Evolutionary conservation across 805 yeast genomes (phyloP).

Genomic region (Millerozyma miso): DNA sequence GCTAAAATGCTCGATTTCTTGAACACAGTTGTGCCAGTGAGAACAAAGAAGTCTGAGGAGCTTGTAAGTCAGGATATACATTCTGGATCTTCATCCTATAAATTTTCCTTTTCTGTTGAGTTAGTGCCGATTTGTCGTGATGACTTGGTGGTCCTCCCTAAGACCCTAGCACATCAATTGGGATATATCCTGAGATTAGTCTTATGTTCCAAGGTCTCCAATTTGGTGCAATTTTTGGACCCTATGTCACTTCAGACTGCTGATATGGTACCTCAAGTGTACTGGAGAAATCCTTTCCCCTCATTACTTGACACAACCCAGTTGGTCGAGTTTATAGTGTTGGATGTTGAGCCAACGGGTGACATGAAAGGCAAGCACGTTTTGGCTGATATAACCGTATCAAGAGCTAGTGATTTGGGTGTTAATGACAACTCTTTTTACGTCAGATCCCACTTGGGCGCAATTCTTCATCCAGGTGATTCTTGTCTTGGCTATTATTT

Average conservation of each 20-base stretch:
- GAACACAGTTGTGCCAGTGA: conserved; percentile 78
- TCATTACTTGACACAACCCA: conserved; percentile 73
- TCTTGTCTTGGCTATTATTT: conserved; percentile 88
- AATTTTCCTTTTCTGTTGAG: conserved; percentile 89
- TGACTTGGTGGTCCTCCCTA: conserved; percentile 89
- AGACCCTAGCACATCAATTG: conserved; percentile 73
- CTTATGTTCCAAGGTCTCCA: conserved; percentile 79
- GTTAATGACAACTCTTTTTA: conserved; percentile 77
- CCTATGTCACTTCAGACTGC: conserved; percentile 75
- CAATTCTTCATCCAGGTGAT: conserved; percentile 93
- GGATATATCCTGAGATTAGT: conserved; percentile 82
- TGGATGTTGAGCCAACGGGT: conserved; percentile 93
- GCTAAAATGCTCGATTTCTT: conserved; percentile 90
- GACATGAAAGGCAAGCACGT: conserved; percentile 70
- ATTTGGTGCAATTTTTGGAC: conserved; percentile 81
- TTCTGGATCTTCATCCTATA: conserved; percentile 80
- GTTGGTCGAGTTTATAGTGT: conserved; percentile 78
- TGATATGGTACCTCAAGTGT: conserved; percentile 65
- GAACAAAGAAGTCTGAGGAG: conserved; percentile 81
- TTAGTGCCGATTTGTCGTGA: conserved; percentile 96
- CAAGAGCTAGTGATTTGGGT: conserved; percentile 87
- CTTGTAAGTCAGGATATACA: conserved; percentile 89
- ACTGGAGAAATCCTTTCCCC: conserved; percentile 79
- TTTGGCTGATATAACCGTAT: conserved; percentile 85
- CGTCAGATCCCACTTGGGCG: conserved; percentile 90